Evolutionary conservation across 75 land plant species (phyloP).

Genomic region (Selaginella tamariscina): DNA sequence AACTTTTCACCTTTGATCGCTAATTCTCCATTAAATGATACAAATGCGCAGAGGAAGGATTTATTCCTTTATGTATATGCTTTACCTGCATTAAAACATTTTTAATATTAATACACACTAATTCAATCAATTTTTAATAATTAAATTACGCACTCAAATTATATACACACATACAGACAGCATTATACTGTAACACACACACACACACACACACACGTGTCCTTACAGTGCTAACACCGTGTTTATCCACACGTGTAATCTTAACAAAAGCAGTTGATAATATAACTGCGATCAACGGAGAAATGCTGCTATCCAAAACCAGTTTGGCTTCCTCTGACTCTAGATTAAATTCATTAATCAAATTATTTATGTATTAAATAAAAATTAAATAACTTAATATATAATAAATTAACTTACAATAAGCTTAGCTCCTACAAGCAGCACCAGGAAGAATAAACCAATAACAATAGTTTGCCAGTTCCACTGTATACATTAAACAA

Average conservation of each 20-base stretch:
- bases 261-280: slow-evolving; percentile 5
- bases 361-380: too few relatives aligned
- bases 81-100: slow-evolving; percentile 40
- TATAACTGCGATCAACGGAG: slow-evolving; percentile 10
- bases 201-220: too few relatives aligned
- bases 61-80: slow-evolving; percentile 46
- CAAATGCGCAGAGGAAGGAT: slow-evolving; percentile 52
- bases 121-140: neutral
- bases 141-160: too few relatives aligned
- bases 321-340: slow-evolving; percentile 30
- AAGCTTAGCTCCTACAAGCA: slow-evolving; percentile 34
- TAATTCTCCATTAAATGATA: slow-evolving; percentile 32
- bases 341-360: neutral
- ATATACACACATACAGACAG: too few relatives aligned
- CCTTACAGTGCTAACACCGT: neutral
- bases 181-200: too few relatives aligned
- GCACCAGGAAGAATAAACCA: slow-evolving; percentile 27
- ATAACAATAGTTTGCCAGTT: slow-evolving; percentile 49
- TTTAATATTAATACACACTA: neutral
- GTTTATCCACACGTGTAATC: slow-evolving; percentile 7
- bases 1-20: slow-evolving; percentile 37
- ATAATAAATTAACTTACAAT: slow-evolving; percentile 30
- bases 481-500: slow-evolving; percentile 29
- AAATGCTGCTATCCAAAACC: slow-evolving; percentile 13
- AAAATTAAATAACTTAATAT: neutral